phyloP scores from a whole-genome alignment of 768 basidiomycete genomes.

The Pulveroboletus sp. region DNA sequence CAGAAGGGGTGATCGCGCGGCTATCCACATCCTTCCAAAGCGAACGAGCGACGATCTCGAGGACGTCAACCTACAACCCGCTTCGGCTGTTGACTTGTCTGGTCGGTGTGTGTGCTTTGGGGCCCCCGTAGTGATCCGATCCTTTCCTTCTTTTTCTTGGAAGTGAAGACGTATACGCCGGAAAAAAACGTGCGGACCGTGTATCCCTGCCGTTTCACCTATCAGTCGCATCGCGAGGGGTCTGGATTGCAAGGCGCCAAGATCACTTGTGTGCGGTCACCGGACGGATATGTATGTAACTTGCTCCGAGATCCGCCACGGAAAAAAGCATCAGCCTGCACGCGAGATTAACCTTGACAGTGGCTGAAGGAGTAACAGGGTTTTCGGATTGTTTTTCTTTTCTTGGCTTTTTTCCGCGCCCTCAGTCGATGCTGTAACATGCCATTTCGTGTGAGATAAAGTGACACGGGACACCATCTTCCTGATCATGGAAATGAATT shows the following conservation, averaged over 20 bases:
- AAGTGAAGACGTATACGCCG: not conserved
- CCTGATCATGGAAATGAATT: constrained; percentile 13
- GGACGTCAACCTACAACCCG: constrained; percentile 8
- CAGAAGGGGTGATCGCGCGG: constrained; percentile 15
- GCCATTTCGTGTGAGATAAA: constrained; percentile 20
- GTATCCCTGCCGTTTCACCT: not conserved
- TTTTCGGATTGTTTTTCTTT: constrained; percentile 12
- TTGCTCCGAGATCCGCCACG: constrained; percentile 13
- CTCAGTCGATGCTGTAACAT: constrained; percentile 18
- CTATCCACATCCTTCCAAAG: constrained; percentile 23
- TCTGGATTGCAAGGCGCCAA: not conserved
- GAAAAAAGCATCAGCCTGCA: constrained; percentile 2
- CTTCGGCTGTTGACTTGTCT: not conserved
- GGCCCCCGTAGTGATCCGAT: constrained; percentile 8
- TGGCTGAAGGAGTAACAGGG: constrained; percentile 11
- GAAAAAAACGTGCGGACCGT: not conserved
- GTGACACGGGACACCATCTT: constrained; percentile 9
- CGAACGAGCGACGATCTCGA: constrained; percentile 8
- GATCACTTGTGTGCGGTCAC: not conserved
- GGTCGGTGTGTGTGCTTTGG: not conserved
- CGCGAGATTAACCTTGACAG: constrained; percentile 25
- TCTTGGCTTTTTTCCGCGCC: not conserved
- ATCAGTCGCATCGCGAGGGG: not conserved
- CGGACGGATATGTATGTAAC: not conserved
- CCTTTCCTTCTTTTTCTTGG: constrained; percentile 4